Evolutionary conservation across 1,284 basidiomycete species (phyloP).

Genomic region (Heimioporus punctisporus): DNA sequence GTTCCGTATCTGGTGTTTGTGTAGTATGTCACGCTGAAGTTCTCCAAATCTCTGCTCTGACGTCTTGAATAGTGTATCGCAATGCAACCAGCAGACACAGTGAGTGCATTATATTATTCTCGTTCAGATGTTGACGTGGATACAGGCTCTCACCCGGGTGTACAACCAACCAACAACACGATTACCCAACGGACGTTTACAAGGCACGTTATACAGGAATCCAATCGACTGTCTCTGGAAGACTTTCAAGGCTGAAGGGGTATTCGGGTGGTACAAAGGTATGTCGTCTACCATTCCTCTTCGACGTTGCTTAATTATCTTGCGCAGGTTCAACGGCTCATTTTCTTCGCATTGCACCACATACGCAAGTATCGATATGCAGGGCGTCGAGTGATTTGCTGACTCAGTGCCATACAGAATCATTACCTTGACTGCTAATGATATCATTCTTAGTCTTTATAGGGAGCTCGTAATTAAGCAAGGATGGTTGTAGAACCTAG

Average conservation of each 20-base stretch:
- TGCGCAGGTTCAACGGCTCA: conserved; percentile 84
- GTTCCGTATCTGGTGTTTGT: conserved; percentile 88
- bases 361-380: conserved; percentile 61
- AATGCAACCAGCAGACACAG: conserved; percentile 91
- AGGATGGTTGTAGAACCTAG: conserved; percentile 12
- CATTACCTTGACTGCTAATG: conserved; percentile 86
- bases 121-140: conserved; percentile 4
- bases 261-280: conserved; percentile 95
- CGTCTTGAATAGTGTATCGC: conserved; percentile 61
- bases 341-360: conserved; percentile 90
- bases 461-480: conserved; percentile 37
- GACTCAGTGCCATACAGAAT: conserved; percentile 49
- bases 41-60: conserved; percentile 2
- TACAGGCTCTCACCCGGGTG: conserved; percentile 88
- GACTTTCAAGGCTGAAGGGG: conserved; percentile 90
- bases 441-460: conserved; percentile 81
- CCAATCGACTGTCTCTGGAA: conserved; percentile 98
- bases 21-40: conserved; percentile 63
- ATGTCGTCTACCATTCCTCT: conserved; percentile 3
- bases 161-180: conserved; percentile 92
- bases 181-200: conserved; percentile 73
- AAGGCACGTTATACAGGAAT: conserved; percentile 86
- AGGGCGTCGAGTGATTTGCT: not conserved
- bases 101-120: conserved; percentile 37
- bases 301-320: not conserved